A percentile compares a stretch with the other conserved stretches of the same genome.
Evolutionary conservation across 441 rosid genomes (phyloP).

Genomic region (Gossypium gossypioides): DNA sequence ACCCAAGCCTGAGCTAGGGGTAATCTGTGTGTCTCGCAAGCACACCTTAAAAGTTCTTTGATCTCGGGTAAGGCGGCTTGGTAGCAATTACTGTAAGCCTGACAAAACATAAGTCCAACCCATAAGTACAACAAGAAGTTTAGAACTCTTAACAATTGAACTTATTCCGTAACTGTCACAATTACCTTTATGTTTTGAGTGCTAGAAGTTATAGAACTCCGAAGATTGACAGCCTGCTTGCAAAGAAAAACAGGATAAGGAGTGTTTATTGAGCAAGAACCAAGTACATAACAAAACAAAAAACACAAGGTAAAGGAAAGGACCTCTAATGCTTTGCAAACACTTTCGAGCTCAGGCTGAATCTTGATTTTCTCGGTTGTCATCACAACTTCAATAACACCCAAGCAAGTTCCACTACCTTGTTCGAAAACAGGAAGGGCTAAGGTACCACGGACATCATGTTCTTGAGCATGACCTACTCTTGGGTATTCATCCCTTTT

Average conservation of each 20-base stretch:
- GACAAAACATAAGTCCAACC: slow-evolving; percentile 14
- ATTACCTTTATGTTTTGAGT: slow-evolving; percentile 45
- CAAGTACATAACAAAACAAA: not conserved
- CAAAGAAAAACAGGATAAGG: not conserved
- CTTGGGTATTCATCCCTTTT: slow-evolving; percentile 77
- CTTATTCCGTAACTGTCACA: slow-evolving; percentile 6
- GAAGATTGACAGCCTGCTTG: slow-evolving; percentile 77
- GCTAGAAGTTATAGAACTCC: slow-evolving; percentile 41
- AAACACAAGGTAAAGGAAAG: slow-evolving; percentile 9
- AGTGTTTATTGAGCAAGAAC: not conserved
- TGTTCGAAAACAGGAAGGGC: slow-evolving; percentile 90
- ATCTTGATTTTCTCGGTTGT: slow-evolving; percentile 56
- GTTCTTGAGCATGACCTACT: slow-evolving; percentile 56
- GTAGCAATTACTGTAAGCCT: slow-evolving; percentile 43
- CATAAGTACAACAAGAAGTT: slow-evolving; percentile 1
- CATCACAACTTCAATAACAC: slow-evolving; percentile 81
- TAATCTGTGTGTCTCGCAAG: slow-evolving; percentile 60
- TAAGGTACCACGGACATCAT: slow-evolving; percentile 67
- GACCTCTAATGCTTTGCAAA: slow-evolving; percentile 85
- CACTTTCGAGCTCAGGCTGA: slow-evolving; percentile 62
- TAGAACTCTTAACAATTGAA: not conserved
- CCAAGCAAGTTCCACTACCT: slow-evolving; percentile 71
- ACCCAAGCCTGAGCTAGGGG: slow-evolving; percentile 87
- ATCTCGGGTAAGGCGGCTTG: slow-evolving; percentile 72
- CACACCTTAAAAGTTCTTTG: slow-evolving; percentile 52